phyloP scores from a whole-genome alignment of 2,329 filamentous ascomycete species.

The Curvularia lunata region DNA sequence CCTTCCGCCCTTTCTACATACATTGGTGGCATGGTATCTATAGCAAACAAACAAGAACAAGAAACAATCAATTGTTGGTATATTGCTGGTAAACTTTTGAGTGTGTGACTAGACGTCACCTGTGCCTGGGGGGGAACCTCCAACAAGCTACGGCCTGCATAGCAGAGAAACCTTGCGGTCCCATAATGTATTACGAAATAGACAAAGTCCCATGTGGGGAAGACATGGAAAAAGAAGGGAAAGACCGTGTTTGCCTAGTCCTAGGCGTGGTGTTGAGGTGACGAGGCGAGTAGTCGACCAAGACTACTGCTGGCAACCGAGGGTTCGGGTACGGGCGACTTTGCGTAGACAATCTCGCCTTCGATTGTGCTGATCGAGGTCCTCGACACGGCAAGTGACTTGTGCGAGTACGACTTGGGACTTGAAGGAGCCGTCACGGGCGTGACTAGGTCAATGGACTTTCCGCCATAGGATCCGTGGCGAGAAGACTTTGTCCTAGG shows the following conservation, averaged over 20 bases:
- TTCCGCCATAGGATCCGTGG: constrained; percentile 48
- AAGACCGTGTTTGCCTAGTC: background rate
- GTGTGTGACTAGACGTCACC: background rate
- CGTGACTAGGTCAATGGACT: constrained; percentile 54
- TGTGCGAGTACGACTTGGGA: constrained; percentile 44
- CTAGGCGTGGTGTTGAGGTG: constrained; percentile 16
- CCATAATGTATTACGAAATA: constrained; percentile 4
- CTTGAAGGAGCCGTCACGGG: constrained; percentile 48
- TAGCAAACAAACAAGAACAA: background rate
- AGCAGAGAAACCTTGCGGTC: constrained; percentile 1
- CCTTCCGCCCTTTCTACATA: background rate
- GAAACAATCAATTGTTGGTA: constrained; percentile 6
- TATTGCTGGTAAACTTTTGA: constrained; percentile 8
- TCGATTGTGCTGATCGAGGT: constrained; percentile 46
- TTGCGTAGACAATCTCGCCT: constrained; percentile 48
- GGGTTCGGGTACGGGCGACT: constrained; percentile 41
- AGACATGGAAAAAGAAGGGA: background rate
- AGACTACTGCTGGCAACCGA: constrained; percentile 48
- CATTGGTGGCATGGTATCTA: constrained; percentile 2
- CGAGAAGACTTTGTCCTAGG: constrained; percentile 49
- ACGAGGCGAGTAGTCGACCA: constrained; percentile 44
- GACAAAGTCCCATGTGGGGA: background rate
- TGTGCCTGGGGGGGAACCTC: background rate
- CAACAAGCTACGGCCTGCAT: constrained; percentile 9
- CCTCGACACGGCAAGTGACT: constrained; percentile 40